phyloP scores from a whole-genome alignment of 176 grass and related monocot species.

The Puccinellia tenuiflora region DNA sequence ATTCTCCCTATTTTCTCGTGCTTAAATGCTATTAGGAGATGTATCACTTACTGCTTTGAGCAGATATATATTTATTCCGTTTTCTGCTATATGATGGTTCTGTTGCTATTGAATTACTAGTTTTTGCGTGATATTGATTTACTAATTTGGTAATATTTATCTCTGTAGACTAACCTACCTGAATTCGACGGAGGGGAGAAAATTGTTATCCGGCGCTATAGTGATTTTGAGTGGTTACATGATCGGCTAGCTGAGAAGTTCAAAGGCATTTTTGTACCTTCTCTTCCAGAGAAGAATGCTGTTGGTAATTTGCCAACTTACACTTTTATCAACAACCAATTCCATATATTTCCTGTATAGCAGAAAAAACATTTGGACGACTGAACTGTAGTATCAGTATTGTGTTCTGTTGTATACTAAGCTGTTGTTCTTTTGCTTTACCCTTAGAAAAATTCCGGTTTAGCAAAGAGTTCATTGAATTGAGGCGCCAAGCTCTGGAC shows the following conservation, averaged over 20 bases:
- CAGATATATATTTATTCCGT: neutral
- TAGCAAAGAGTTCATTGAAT: constrained; percentile 97
- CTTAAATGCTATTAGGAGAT: neutral
- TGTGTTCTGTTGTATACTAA: neutral
- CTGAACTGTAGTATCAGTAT: neutral
- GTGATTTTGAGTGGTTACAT: constrained; percentile 97
- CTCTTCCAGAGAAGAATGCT: constrained; percentile 96
- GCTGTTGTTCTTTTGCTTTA: constrained; percentile 12
- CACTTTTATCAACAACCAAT: neutral
- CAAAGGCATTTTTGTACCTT: constrained; percentile 92
- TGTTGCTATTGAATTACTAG: constrained; percentile 3
- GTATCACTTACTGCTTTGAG: neutral
- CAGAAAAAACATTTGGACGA: neutral
- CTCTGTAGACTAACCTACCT: constrained; percentile 78
- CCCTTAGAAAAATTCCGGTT: constrained; percentile 87
- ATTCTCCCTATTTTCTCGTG: neutral
- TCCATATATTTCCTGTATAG: neutral
- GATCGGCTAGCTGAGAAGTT: constrained; percentile 88
- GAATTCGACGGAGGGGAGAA: constrained; percentile 89
- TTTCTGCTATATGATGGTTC: constrained; percentile 2
- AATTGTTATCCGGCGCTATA: constrained; percentile 98
- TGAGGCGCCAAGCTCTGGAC: constrained; percentile 80
- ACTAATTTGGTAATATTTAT: constrained; percentile 21
- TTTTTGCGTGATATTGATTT: neutral
- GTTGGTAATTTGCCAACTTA: constrained; percentile 60